Evolutionary conservation across 306 rosid species (phyloP), one percentile per base, ranked within the genome.

Genomic region (Datisca glomerata): DNA sequence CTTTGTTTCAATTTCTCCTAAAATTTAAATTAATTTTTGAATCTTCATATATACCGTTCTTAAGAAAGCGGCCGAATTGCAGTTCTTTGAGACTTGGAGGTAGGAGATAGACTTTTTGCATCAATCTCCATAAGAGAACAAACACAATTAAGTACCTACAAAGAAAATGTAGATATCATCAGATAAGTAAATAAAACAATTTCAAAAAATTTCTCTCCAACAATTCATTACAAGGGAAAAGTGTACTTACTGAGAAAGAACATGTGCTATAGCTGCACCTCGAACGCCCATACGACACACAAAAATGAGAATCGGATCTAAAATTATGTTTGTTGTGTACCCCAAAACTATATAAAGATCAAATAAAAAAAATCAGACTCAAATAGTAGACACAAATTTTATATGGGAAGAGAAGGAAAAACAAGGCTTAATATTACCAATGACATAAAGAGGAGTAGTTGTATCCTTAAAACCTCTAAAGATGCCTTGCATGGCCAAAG

Each of bases 211-310:
- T n/a, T n/a, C n/a, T n/a, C n/a, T n/a, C n/a, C n/a, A n/a, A n/a
- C n/a, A n/a, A n/a, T n/a, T 24, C 27, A 41, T 21, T 14, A 32
- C 38, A 33, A 32, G 18, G 24, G 5, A 18, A 6, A 4, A 31
- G 13, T n/a, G n/a, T 21, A 37, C 98, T 84, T 63, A 89, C 98
- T 89, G 98, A 8, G 98, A 84, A 54, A 89, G 44, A 20, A 84
- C 95, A 60, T 89, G 98, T 11, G 98, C 78, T 37, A 89, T 64
- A 35, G 98, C 98, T 56, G 98, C 98, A 64, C 98, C 98, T 51
- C 51, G 74, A 61, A 89, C 69, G 14, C 98, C 98, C 67, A 80
- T 2, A 20, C 65, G 61, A 65, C 64, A 68, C 56, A 69, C 59
- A 59, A 89, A 89, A 22, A 89, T 89, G 39, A 89, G 76, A 7